A percentile compares a stretch with the other conserved stretches of the same genome.
Evolutionary conservation across 495 filamentous ascomycete genomes (phyloP).

Genomic region (Penicillium desertorum): DNA sequence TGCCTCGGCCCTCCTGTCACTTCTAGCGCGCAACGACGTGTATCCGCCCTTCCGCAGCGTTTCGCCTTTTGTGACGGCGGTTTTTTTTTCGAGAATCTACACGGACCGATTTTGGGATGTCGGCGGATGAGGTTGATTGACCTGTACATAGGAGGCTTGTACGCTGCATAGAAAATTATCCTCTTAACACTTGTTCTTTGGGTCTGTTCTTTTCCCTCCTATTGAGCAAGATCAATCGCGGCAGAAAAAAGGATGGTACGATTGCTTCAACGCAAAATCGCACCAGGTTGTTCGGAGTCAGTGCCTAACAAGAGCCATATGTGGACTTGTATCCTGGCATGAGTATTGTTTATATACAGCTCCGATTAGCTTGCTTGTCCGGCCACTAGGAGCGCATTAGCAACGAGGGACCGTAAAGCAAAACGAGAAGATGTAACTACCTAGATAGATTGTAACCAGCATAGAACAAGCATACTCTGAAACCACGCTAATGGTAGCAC

Average conservation of each 20-base stretch:
- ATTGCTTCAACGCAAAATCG: background rate
- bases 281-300: background rate
- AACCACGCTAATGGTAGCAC: background rate
- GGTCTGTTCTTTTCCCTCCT: background rate
- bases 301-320: background rate
- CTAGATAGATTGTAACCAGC: background rate
- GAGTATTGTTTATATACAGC: background rate
- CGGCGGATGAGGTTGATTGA: conserved; percentile 26
- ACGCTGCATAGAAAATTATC: conserved; percentile 40
- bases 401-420: background rate
- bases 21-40: conserved; percentile 7
- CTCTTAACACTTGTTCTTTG: conserved; percentile 17
- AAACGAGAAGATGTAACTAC: background rate
- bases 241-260: background rate
- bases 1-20: conserved; percentile 21
- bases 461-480: background rate
- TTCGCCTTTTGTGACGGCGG: conserved; percentile 4
- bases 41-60: conserved; percentile 8
- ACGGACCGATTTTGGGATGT: conserved; percentile 17
- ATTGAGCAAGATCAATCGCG: background rate
- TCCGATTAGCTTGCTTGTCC: background rate
- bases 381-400: background rate
- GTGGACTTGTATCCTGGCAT: background rate
- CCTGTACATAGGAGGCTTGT: conserved; percentile 50
- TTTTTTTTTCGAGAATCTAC: conserved; percentile 16